Conservation (phyloP, 2,329 filamentous ascomycete genomes). For the Penicillium nordicum region DNA sequence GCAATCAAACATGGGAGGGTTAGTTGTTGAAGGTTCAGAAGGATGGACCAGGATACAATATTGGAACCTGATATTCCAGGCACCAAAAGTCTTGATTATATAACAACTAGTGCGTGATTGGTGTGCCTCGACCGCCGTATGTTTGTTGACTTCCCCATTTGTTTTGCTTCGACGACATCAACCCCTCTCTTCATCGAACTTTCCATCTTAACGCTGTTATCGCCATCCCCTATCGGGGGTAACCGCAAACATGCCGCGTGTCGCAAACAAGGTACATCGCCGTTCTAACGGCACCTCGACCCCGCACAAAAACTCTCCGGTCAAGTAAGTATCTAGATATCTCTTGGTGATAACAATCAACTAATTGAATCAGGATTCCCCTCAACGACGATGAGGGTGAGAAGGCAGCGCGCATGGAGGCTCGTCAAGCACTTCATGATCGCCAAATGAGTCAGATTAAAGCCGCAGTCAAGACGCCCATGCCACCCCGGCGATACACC, state of each 20-base stretch:
- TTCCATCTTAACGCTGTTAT: constrained; percentile 12
- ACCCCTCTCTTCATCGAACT: constrained; percentile 14
- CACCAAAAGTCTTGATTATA: background rate
- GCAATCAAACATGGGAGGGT: background rate
- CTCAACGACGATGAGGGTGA: constrained; percentile 94
- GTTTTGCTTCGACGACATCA: constrained; percentile 21
- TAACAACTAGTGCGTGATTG: constrained; percentile 19
- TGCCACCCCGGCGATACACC: constrained; percentile 41
- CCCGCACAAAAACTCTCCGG: constrained; percentile 51
- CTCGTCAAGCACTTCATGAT: constrained; percentile 82
- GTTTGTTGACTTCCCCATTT: constrained; percentile 34
- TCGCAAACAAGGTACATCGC: constrained; percentile 48
- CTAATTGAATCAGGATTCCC: constrained; percentile 64
- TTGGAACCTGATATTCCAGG: constrained; percentile 6
- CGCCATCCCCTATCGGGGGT: constrained; percentile 26
- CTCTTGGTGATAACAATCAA: background rate
- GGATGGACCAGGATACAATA: background rate
- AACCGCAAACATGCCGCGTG: constrained; percentile 52
- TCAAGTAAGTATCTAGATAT: constrained; percentile 42
- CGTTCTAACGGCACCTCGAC: constrained; percentile 48
- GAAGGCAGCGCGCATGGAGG: constrained; percentile 82
- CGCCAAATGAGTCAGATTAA: constrained; percentile 90
- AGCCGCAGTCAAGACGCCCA: constrained; percentile 58
- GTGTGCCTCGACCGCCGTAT: constrained; percentile 31
- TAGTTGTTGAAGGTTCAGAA: background rate